These are phyloP conservation scores for Diaporthe aspalathi DNA, from an alignment of 2,329 filamentous ascomycete genomes.

Conservation along the genomic window DNA sequence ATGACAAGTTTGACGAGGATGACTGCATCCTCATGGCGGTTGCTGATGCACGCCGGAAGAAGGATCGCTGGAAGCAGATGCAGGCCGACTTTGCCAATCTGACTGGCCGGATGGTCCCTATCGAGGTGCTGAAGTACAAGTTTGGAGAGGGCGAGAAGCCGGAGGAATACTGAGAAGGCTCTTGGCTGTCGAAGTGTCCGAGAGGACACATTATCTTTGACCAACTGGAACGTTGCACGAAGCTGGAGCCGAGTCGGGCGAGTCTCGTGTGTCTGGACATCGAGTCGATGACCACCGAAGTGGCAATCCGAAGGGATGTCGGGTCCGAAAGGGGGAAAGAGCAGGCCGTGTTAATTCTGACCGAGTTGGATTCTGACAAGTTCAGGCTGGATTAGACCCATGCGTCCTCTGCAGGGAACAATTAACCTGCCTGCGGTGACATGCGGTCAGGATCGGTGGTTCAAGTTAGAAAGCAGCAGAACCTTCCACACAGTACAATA, in stretches of 20 bases:
- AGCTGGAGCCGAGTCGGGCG: background rate
- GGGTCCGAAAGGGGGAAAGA: background rate
- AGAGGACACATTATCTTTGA: too few species aligned
- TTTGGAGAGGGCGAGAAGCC: conserved; percentile 48
- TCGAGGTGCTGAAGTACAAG: conserved; percentile 51
- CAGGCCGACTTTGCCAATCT: conserved; percentile 58
- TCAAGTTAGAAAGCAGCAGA: too few species aligned
- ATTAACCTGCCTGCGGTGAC: too few species aligned
- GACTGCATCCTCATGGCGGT: conserved; percentile 49
- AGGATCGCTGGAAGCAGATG: conserved; percentile 54
- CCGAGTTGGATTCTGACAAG: background rate
- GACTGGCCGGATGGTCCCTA: conserved; percentile 55
- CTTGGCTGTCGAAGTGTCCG: background rate
- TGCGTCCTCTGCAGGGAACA: too few species aligned
- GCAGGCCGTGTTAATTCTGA: too few species aligned
- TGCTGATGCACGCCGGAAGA: conserved; percentile 49
- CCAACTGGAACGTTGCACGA: too few species aligned
- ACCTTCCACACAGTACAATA: too few species aligned
- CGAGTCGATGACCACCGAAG: too few species aligned
- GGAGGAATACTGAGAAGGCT: conserved; percentile 23
- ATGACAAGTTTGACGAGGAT: conserved; percentile 35
- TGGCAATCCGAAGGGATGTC: background rate
- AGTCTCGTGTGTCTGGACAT: background rate
- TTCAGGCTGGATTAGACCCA: background rate
- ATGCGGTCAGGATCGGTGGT: too few species aligned